Percentiles rank a stretch among this genome's conserved stretches.
phyloP scores from a whole-genome alignment of 2,329 filamentous ascomycete genomes.

The Ophiostoma triangulosporum region DNA sequence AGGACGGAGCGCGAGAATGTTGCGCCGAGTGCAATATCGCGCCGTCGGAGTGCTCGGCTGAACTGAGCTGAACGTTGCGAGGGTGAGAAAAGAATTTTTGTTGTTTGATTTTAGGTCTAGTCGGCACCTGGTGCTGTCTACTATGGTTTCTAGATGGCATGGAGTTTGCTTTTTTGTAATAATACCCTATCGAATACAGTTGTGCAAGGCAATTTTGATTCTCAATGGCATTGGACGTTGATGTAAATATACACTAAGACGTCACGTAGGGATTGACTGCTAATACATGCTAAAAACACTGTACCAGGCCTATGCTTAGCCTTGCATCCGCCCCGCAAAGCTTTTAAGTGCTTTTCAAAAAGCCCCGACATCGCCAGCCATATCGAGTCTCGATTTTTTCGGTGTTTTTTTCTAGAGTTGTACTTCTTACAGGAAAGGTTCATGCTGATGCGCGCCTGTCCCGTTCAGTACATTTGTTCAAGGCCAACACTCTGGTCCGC shows the following conservation, averaged over 20 bases:
- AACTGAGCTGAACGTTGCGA: constrained; percentile 3
- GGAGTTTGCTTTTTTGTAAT: neutral
- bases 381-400: neutral
- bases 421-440: neutral
- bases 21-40: constrained; percentile 29
- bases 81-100: neutral
- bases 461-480: neutral
- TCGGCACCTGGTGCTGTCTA: neutral
- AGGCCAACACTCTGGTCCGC: neutral
- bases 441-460: neutral
- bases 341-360: neutral
- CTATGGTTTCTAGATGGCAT: no score
- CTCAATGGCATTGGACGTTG: neutral
- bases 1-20: constrained; percentile 39
- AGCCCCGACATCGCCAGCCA: neutral
- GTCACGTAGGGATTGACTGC: no score
- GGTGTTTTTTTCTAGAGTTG: neutral
- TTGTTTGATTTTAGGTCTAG: neutral
- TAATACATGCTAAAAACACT: no score
- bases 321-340: neutral
- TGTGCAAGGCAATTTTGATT: no score
- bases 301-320: no score
- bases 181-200: no score
- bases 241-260: no score
- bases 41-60: constrained; percentile 42